phyloP scores from a whole-genome alignment of 2,329 filamentous ascomycete species.

The Cryphonectria naterciae region DNA sequence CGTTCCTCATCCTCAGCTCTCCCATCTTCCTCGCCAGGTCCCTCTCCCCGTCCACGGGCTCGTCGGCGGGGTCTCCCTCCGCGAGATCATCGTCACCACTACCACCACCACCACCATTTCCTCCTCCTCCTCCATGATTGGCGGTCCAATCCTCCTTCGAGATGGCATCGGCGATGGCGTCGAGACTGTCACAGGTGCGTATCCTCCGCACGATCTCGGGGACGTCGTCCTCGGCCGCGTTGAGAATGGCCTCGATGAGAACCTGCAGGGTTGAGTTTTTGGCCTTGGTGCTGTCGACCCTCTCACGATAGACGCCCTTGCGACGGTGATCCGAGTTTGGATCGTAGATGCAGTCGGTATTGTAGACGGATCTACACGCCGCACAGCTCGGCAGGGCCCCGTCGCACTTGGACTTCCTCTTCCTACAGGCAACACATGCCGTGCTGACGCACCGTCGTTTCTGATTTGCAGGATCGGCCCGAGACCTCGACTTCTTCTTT shows the following conservation, averaged over 20 bases:
- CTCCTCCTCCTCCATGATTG: constrained; percentile 43
- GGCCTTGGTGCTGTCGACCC: constrained; percentile 85
- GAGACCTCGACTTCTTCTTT: constrained; percentile 57
- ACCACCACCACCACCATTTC: constrained; percentile 31
- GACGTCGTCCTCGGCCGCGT: constrained; percentile 86
- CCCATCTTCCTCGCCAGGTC: constrained; percentile 93
- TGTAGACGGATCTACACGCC: constrained; percentile 93
- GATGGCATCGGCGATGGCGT: constrained; percentile 58
- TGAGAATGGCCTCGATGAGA: constrained; percentile 90
- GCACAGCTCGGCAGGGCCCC: constrained; percentile 90
- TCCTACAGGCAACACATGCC: constrained; percentile 80
- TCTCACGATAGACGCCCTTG: constrained; percentile 96
- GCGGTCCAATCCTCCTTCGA: constrained; percentile 44
- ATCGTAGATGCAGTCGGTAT: constrained; percentile 90
- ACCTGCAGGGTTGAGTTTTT: constrained; percentile 86
- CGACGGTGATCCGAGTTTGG: constrained; percentile 94
- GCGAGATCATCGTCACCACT: constrained; percentile 45
- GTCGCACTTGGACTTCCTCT: constrained; percentile 87
- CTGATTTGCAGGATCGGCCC: constrained; percentile 51
- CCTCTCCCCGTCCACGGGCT: constrained; percentile 64
- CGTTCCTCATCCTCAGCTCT: constrained; percentile 83
- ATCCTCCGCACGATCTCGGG: constrained; percentile 82
- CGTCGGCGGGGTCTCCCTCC: constrained; percentile 46
- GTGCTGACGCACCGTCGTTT: constrained; percentile 82
- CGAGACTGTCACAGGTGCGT: constrained; percentile 76